A percentile compares a stretch with the other conserved stretches of the same genome.
These are phyloP conservation scores for Cyamopsis tetragonoloba DNA, from an alignment of 306 rosid genomes.

Conservation along the genomic window DNA sequence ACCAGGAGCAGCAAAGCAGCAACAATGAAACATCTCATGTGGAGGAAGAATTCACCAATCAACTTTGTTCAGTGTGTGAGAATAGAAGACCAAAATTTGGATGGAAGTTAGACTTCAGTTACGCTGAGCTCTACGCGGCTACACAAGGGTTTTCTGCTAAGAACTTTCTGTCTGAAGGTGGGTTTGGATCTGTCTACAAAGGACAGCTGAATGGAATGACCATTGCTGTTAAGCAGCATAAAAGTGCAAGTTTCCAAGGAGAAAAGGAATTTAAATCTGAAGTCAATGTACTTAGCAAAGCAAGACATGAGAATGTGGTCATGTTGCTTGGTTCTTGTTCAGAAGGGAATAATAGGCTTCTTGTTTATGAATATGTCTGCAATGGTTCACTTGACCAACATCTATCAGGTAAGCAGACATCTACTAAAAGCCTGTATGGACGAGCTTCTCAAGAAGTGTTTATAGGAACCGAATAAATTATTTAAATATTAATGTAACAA, in stretches of 20 bases:
- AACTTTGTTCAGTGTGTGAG: conserved; percentile 54
- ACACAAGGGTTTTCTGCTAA: conserved; percentile 52
- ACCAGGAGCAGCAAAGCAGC: not conserved
- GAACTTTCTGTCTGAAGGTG: conserved; percentile 83
- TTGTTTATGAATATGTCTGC: conserved; percentile 88
- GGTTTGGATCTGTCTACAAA: conserved; percentile 69
- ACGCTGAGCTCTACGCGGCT: conserved; percentile 48
- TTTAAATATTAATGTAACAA: no score
- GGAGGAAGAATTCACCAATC: conserved; percentile 35
- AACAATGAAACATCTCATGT: conserved; percentile 13
- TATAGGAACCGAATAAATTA: no score
- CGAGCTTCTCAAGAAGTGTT: no score
- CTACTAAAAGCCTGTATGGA: no score
- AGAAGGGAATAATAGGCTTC: conserved; percentile 63
- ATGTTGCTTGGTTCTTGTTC: conserved; percentile 79
- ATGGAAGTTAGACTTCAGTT: conserved; percentile 58
- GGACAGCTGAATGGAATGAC: conserved; percentile 53
- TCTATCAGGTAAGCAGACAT: conserved; percentile 46
- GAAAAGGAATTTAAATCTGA: conserved; percentile 79
- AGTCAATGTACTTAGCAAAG: conserved; percentile 68
- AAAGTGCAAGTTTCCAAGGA: conserved; percentile 66
- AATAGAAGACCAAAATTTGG: conserved; percentile 53
- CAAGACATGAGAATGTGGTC: conserved; percentile 80
- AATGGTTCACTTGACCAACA: conserved; percentile 78
- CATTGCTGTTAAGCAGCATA: conserved; percentile 81